Evolutionary conservation across 116 monocot genomes (phyloP).

Genomic region (Iris pallida): DNA sequence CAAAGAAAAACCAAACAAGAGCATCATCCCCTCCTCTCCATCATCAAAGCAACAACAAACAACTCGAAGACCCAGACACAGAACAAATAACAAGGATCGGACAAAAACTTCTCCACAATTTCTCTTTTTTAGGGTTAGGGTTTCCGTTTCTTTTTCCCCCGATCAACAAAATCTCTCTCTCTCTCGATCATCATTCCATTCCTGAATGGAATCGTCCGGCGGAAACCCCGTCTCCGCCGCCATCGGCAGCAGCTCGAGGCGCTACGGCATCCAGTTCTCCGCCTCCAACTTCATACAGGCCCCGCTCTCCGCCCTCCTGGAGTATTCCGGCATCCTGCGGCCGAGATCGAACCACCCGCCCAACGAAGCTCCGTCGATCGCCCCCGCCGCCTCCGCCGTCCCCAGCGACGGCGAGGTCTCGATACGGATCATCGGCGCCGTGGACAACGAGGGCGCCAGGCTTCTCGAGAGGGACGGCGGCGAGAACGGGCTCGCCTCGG

Average conservation of each 20-base stretch:
- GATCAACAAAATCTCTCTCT: no score
- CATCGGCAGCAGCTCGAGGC: conserved; percentile 15
- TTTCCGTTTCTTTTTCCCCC: no score
- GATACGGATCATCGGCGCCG: conserved; percentile 39
- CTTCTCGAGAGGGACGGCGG: conserved; percentile 1
- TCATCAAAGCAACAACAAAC: no score
- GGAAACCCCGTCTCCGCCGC: conserved; percentile 4
- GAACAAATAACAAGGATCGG: no score
- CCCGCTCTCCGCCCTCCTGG: conserved; percentile 40
- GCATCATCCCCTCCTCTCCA: no score
- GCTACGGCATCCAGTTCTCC: conserved; percentile 34
- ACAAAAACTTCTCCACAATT: no score
- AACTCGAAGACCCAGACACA: no score
- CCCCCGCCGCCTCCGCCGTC: neutral
- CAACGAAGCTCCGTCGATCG: conserved; percentile 12
- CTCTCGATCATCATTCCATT: no score
- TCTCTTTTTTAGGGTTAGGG: no score
- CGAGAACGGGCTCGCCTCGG: neutral
- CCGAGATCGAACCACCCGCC: conserved; percentile 22
- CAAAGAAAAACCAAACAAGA: no score
- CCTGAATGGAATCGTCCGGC: conserved; percentile 11
- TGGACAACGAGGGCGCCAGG: conserved; percentile 22
- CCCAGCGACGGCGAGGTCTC: conserved; percentile 38
- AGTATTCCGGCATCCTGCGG: conserved; percentile 42
- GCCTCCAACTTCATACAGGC: conserved; percentile 44